Evolutionary conservation across 2,329 filamentous ascomycete species (phyloP).

Genomic region (Phaeophleospora eucalypticola): DNA sequence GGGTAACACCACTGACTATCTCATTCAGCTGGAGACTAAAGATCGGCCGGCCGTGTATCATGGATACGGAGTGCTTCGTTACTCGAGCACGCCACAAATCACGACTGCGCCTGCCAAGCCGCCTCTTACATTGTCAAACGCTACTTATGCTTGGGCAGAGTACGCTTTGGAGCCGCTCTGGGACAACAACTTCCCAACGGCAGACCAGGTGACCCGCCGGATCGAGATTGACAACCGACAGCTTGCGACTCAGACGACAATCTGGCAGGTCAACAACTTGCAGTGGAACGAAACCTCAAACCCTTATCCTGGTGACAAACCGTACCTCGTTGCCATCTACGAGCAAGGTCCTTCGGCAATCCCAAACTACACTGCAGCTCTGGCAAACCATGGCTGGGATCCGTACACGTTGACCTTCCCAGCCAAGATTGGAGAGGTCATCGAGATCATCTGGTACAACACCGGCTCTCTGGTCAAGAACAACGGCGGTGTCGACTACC

Average conservation of each 20-base stretch:
- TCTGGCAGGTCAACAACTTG: conserved; percentile 22
- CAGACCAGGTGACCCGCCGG: conserved; percentile 33
- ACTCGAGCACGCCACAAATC: conserved; percentile 24
- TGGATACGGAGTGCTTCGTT: conserved; percentile 50
- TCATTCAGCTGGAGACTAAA: conserved; percentile 49
- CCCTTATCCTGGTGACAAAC: conserved; percentile 29
- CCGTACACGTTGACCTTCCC: conserved; percentile 50
- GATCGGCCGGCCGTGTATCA: conserved; percentile 45
- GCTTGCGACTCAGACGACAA: conserved; percentile 10
- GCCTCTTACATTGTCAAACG: conserved; percentile 32
- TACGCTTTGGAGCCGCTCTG: conserved; percentile 35
- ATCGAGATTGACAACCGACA: conserved; percentile 30
- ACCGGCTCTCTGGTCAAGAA: conserved; percentile 33
- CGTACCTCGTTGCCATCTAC: conserved; percentile 54
- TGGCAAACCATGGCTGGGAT: conserved; percentile 53
- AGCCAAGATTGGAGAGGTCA: conserved; percentile 53
- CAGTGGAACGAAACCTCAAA: conserved; percentile 23
- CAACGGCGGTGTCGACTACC: conserved; percentile 38
- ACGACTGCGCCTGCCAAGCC: conserved; percentile 18
- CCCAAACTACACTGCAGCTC: conserved; percentile 51
- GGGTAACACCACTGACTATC: conserved; percentile 36
- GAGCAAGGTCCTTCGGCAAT: conserved; percentile 41
- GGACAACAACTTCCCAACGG: conserved; percentile 32
- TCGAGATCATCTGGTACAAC: conserved; percentile 37
- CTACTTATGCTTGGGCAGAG: conserved; percentile 37